phyloP scores from a whole-genome alignment of 495 filamentous ascomycete species.

The Hypoxylon trugodes region DNA sequence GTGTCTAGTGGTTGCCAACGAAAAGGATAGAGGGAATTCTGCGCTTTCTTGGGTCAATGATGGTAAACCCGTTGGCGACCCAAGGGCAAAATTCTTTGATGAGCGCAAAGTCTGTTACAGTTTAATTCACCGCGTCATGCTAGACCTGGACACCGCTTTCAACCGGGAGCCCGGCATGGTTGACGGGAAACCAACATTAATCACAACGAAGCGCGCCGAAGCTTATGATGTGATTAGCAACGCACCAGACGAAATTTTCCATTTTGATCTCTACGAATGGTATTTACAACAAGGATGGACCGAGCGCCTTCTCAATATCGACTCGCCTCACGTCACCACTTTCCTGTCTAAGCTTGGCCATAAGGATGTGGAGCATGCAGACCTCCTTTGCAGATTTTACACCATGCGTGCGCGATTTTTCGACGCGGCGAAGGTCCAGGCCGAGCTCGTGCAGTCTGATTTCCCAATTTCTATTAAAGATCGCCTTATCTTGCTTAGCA shows the following conservation, averaged over 20 bases:
- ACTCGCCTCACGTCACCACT: slow-evolving; percentile 83
- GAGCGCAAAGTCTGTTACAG: slow-evolving; percentile 82
- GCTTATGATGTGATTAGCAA: slow-evolving; percentile 86
- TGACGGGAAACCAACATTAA: slow-evolving; percentile 78
- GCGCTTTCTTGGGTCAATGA: slow-evolving; percentile 74
- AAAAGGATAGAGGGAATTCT: slow-evolving; percentile 83
- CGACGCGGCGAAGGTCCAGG: slow-evolving; percentile 85
- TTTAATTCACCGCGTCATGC: slow-evolving; percentile 78
- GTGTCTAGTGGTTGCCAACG: slow-evolving; percentile 78
- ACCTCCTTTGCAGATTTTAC: slow-evolving; percentile 93
- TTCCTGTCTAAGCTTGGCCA: slow-evolving; percentile 80
- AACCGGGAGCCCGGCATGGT: slow-evolving; percentile 70
- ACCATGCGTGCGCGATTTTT: slow-evolving; percentile 79
- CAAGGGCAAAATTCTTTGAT: slow-evolving; percentile 69
- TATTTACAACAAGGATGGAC: slow-evolving; percentile 83
- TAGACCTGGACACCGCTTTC: slow-evolving; percentile 75
- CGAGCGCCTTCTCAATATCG: slow-evolving; percentile 82
- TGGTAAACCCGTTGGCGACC: slow-evolving; percentile 67
- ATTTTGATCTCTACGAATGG: slow-evolving; percentile 96
- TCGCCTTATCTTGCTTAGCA: slow-evolving; percentile 87
- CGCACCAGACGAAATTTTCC: slow-evolving; percentile 89
- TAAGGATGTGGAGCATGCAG: slow-evolving; percentile 76
- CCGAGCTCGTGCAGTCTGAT: slow-evolving; percentile 79
- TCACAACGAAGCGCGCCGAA: slow-evolving; percentile 80
- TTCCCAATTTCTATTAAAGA: slow-evolving; percentile 78